Evolutionary conservation across 148 eudicot species (phyloP), one percentile per base, ranked within the genome.

Genomic region (Pharnaceum exiguum): DNA sequence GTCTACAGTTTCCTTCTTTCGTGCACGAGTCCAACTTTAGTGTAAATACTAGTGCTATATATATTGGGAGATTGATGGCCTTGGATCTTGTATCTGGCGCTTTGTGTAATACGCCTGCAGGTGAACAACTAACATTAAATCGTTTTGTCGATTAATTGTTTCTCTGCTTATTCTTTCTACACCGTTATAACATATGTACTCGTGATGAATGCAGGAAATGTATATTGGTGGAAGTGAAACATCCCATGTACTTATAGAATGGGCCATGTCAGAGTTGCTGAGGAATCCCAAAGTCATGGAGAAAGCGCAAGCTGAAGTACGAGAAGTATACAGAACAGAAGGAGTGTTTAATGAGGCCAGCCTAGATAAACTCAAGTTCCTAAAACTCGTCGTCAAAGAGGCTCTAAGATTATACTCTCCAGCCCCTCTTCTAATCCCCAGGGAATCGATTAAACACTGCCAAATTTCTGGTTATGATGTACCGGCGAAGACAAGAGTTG

Each of bases 181-280:
- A 35, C 8, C 8, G 38, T 35, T 7, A 12, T 6, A 35, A 12
- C 7, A 7, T 6, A 35, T 12, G 7, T 35, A 7, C 38, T 35
- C 38, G 8, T 35, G 12, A 35, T n/a, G 8, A 7, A 35, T 6
- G 38, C 46, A 71, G 76, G 76, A 71, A 13, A 55, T 71, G 12
- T 55, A 66, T 39, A 31, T 18, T 2, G 76, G 37, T 57, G 80
- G 66, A 6, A 60, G 62, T 17, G 76, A 66, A 15, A 62, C 69
- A 30, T 50, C 76, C 17, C 52, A 70, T 7, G 58, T 63, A 27
- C 27, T 47, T 10, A 29, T 59, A 32, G 59, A 47, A 15, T 70
- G 68, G 74, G 38, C 46, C 30, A 70, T 70, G 68, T 39, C 74
- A 10, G 68, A 62, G 30, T 11, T 70, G 50, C 18, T 62, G 4